Base-by-base conservation (phyloP, 2,329 filamentous ascomycete species). In the Pseudofabraea citricarpa region DNA sequence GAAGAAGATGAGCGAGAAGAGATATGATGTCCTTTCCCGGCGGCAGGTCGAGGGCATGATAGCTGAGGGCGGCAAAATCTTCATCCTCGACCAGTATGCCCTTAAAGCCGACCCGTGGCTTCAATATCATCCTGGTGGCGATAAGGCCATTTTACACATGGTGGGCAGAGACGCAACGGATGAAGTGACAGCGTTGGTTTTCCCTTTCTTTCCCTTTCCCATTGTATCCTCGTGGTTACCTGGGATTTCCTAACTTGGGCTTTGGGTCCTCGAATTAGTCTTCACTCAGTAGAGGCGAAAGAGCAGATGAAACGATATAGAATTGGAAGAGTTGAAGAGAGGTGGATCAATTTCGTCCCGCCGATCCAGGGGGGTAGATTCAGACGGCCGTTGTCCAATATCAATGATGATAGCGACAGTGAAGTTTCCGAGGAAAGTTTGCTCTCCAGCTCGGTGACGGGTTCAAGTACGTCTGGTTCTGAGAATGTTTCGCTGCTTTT, bases 101-200 rank as follows among this genome's bases (percentile, higher is more conserved):
- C 66, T 96, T 52, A 94, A 88, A 66, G 80, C 87, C 23, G 90
- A 96, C 63, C 75, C 83, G 32, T 97, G 88, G 87, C 70, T 91
- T 37, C 78, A 79, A 36, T 95, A 86, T 58, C 91, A 96, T 59
- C 91, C 91, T 7, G 91, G 91, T 42, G 91, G 91, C 53, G 82
- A 90, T 55, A 90, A 88, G 66, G 77, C 90, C 40, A 91, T 96
- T 51, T 72, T 81, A 61, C 91, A 96, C 61, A 90, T 95, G 87
- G 79, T 96, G 45, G 89, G 89, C 46, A 79, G 84, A 64, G 89
- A 94, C 76, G 90, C 87, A 35, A 95, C 90, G 12, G 90, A 95
- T 63, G 90, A 96, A 64, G 83, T 96, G 49, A 86, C 84, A 63
- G 86, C 83, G 87, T 95, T 75, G 40, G 83, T 72, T 37, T 40